phyloP scores from a whole-genome alignment of 2,329 filamentous ascomycete genomes.

The Claviceps monticola region DNA sequence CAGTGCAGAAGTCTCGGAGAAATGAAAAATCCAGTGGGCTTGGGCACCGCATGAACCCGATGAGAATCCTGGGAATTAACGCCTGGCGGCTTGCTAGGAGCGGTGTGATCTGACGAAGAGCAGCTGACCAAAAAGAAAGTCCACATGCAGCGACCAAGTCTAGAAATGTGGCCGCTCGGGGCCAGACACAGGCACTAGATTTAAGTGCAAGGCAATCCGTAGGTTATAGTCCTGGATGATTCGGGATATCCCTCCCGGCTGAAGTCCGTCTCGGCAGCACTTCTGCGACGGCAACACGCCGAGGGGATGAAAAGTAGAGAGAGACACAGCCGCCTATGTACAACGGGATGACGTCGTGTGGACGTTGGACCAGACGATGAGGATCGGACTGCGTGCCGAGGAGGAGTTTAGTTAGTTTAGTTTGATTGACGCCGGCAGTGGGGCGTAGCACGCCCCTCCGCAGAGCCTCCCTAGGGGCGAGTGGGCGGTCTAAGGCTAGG shows the following conservation, averaged over 20 bases:
- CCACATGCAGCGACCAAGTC: slow-evolving; percentile 4
- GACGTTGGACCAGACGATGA: background rate
- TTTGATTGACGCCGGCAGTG: too few relatives aligned
- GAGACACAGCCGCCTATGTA: background rate
- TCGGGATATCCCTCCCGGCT: background rate
- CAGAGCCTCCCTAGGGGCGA: too few relatives aligned
- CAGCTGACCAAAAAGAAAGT: slow-evolving; percentile 4
- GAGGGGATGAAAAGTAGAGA: background rate
- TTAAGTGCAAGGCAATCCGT: slow-evolving; percentile 5
- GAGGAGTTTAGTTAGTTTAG: too few relatives aligned
- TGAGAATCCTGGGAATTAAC: background rate
- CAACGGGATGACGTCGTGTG: background rate
- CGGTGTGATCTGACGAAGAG: slow-evolving; percentile 6
- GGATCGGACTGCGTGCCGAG: background rate
- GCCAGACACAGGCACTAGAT: slow-evolving; percentile 4
- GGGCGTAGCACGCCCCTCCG: too few relatives aligned
- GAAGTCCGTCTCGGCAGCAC: background rate
- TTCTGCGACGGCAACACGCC: background rate
- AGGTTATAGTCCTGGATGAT: slow-evolving; percentile 3
- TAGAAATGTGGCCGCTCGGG: background rate
- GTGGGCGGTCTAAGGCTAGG: too few relatives aligned
- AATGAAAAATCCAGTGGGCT: slow-evolving; percentile 4
- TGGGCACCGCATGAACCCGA: slow-evolving; percentile 2
- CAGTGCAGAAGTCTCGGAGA: background rate
- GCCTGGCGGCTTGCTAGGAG: slow-evolving; percentile 2